Percentiles rank a stretch among this genome's conserved stretches.
These are phyloP conservation scores for Blastomyces emzantsi DNA, from an alignment of 2,329 filamentous ascomycete species.

Conservation along the genomic window DNA sequence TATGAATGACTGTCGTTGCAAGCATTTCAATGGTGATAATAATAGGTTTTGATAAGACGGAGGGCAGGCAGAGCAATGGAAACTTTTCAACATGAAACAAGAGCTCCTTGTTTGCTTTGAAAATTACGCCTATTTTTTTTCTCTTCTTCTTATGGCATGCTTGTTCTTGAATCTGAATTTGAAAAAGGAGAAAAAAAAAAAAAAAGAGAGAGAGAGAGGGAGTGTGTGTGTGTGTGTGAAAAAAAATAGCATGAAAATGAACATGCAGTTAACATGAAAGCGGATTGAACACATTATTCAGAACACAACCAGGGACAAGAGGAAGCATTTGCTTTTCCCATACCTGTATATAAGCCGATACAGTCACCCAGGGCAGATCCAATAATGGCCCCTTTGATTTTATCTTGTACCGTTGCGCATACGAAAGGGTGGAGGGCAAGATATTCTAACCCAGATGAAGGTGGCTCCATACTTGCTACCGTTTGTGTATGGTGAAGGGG, in stretches of 20 bases:
- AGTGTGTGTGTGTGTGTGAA: too few species aligned
- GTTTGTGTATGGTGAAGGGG: background rate
- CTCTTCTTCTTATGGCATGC: background rate
- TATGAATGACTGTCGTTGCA: background rate
- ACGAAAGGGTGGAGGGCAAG: conserved; percentile 25
- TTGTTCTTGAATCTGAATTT: background rate
- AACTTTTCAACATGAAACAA: background rate
- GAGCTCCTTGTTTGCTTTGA: background rate
- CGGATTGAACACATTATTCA: background rate
- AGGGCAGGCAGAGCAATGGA: too few species aligned
- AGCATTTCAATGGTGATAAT: background rate
- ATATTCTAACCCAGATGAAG: conserved; percentile 14
- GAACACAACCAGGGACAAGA: background rate
- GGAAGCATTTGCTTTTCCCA: background rate
- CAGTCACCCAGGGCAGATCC: conserved; percentile 48
- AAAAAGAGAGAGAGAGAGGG: too few species aligned
- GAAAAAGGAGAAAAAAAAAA: too few species aligned
- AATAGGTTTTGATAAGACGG: background rate
- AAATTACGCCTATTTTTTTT: background rate
- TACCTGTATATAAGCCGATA: conserved; percentile 45
- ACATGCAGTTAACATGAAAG: too few species aligned
- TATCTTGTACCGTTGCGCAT: conserved; percentile 25
- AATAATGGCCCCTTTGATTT: conserved; percentile 40
- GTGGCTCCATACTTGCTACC: background rate
- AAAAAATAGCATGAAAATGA: too few species aligned